phyloP scores from a whole-genome alignment of 345 rosid genomes.

The Euphorbia lathyris region DNA sequence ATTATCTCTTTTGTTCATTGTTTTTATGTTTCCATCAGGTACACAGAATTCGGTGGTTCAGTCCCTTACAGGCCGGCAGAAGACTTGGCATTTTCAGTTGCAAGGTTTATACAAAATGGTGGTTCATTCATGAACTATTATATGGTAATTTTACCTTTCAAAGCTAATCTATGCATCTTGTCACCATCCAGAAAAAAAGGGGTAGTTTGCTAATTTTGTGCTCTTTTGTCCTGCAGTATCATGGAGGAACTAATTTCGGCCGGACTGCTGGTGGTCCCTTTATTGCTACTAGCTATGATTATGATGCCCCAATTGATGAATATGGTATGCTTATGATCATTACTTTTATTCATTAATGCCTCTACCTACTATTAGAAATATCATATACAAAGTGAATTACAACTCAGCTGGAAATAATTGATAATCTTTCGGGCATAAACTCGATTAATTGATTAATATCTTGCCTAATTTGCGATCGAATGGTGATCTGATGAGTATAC shows the following conservation, averaged over 20 bases:
- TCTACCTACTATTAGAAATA: neutral
- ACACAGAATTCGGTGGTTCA: constrained; percentile 44
- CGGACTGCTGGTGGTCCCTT: constrained; percentile 47
- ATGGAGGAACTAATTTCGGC: constrained; percentile 52
- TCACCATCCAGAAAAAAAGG: neutral
- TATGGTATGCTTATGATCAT: constrained; percentile 28
- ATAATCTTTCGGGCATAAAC: neutral
- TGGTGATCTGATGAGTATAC: neutral
- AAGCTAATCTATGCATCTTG: neutral
- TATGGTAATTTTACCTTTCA: constrained; percentile 23
- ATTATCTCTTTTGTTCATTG: neutral
- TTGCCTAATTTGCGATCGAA: neutral
- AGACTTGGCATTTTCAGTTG: constrained; percentile 46
- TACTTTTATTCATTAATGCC: constrained; percentile 2
- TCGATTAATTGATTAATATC: neutral
- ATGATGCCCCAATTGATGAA: constrained; percentile 53
- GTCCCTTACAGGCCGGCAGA: constrained; percentile 44
- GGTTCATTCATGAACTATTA: constrained; percentile 47
- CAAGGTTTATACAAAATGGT: constrained; percentile 43
- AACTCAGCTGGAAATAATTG: constrained; percentile 8
- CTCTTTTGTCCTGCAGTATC: constrained; percentile 32
- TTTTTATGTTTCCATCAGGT: constrained; percentile 19
- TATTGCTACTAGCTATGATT: constrained; percentile 52
- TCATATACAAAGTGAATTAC: neutral
- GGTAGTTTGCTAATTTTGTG: neutral